Conservation (phyloP, 345 rosid species). For the Salix exigua region DNA sequence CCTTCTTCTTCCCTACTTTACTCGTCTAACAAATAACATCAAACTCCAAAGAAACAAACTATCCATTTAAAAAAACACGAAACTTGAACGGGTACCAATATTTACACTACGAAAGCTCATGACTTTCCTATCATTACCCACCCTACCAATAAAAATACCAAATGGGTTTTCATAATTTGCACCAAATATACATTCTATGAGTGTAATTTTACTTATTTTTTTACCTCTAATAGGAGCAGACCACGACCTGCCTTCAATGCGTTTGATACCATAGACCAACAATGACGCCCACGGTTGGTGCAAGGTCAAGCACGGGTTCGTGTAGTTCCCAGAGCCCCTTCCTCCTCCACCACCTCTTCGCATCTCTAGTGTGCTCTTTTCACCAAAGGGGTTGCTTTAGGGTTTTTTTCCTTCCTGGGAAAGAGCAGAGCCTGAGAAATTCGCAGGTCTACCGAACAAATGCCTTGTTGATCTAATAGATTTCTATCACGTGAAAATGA, state of each 20-base stretch:
- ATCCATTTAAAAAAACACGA: not conserved
- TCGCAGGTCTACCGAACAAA: not conserved
- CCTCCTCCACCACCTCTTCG: constrained; percentile 17
- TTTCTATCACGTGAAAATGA: not conserved
- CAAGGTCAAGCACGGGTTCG: constrained; percentile 83
- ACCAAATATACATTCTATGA: not conserved
- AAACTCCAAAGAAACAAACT: not conserved
- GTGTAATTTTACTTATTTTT: not conserved
- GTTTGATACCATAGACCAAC: constrained; percentile 78
- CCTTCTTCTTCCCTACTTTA: not conserved
- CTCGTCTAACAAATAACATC: not conserved
- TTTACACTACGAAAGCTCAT: not conserved
- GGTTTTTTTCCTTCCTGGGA: not conserved
- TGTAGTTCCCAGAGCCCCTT: constrained; percentile 55
- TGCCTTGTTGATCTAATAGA: not conserved
- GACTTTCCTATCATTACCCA: not conserved
- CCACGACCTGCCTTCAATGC: constrained; percentile 95
- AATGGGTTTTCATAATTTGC: not conserved
- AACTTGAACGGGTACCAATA: not conserved
- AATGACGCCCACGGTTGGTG: constrained; percentile 98
- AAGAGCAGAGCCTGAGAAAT: not conserved
- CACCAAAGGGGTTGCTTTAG: not conserved
- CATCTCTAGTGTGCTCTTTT: not conserved
- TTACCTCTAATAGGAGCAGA: constrained; percentile 81
- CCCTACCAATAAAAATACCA: not conserved